Percentiles rank a stretch among this genome's conserved stretches.
Evolutionary conservation across 2,329 filamentous ascomycete genomes (phyloP).

Genomic region (Ophiocordyceps polyrhachis-furcata): DNA sequence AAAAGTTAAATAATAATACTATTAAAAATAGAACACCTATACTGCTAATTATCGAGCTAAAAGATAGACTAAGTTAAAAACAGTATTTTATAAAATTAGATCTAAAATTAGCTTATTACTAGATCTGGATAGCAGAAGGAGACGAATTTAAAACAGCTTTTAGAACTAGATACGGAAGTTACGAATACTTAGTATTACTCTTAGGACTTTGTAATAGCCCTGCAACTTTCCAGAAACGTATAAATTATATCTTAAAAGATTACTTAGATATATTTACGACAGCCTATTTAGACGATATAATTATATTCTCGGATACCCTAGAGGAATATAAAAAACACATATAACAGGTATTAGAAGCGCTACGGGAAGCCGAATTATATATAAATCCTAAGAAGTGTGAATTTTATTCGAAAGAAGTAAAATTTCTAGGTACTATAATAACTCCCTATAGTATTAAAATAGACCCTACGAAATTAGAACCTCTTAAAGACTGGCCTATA

Average conservation of each 20-base stretch:
- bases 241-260: background rate
- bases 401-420: background rate
- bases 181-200: constrained; percentile 14
- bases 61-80: constrained; percentile 4
- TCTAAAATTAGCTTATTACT: background rate
- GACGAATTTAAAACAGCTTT: constrained; percentile 18
- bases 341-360: constrained; percentile 1
- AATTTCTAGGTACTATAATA: background rate
- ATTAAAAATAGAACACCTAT: constrained; percentile 7
- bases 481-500: background rate
- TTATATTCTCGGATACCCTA: constrained; percentile 4
- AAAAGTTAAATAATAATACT: constrained; percentile 6
- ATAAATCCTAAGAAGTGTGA: constrained; percentile 1
- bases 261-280: constrained; percentile 1
- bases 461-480: background rate
- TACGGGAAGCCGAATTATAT: background rate
- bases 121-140: constrained; percentile 3
- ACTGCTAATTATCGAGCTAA: constrained; percentile 7
- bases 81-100: background rate
- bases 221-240: constrained; percentile 2
- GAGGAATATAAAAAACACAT: constrained; percentile 3
- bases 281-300: constrained; percentile 4
- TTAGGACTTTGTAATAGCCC: constrained; percentile 9
- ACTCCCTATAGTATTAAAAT: background rate
- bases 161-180: constrained; percentile 12